A percentile compares a stretch with the other conserved stretches of the same genome.
phyloP scores from a whole-genome alignment of 164 flowering plant genomes.

The Brasenia schreberi region DNA sequence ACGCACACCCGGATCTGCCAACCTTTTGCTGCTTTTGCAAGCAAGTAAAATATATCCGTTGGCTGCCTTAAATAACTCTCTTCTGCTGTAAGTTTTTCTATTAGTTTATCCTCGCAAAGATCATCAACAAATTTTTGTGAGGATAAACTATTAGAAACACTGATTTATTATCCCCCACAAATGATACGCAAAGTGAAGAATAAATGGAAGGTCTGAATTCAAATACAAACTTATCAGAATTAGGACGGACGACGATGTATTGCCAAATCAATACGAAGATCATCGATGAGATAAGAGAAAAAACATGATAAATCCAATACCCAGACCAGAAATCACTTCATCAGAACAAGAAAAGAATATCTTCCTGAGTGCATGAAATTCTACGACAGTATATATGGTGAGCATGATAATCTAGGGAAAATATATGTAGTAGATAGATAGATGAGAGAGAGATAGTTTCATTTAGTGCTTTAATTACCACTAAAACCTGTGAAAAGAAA shows the following conservation, averaged over 20 bases:
- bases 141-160: not conserved
- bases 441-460: no score
- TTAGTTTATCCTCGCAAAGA: not conserved
- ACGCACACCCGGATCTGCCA: not conserved
- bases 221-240: not conserved
- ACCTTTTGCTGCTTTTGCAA: not conserved
- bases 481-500: no score
- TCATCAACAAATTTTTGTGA: not conserved
- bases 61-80: not conserved
- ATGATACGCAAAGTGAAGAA: not conserved
- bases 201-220: not conserved
- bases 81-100: not conserved
- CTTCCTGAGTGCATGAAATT: no score
- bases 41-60: not conserved
- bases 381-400: no score
- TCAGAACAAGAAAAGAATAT: no score
- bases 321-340: no score
- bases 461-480: no score
- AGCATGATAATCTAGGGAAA: no score
- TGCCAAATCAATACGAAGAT: no score
- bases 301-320: no score
- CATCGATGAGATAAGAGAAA: no score
- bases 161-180: not conserved
- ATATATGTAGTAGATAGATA: not conserved
- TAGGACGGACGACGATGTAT: no score